A percentile compares a stretch with the other conserved stretches of the same genome.
These are phyloP conservation scores for Candida pseudofarinosa DNA, from an alignment of 805 yeast species.

Conservation along the genomic window DNA sequence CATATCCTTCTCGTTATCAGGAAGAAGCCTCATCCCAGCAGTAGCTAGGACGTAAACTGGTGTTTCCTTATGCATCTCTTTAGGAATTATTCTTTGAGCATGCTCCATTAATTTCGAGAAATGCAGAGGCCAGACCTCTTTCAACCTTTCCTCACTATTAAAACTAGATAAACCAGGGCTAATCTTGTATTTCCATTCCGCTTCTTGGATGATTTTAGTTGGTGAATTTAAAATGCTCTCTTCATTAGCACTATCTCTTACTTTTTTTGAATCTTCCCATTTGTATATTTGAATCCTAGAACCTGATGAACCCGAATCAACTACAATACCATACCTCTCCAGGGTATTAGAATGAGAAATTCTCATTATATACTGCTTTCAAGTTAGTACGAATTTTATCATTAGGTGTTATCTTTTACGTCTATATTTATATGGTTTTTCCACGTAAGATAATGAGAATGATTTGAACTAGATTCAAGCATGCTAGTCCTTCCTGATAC, in stretches of 20 bases:
- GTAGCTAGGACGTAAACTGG: conserved; percentile 93
- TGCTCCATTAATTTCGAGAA: conserved; percentile 58
- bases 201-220: conserved; percentile 61
- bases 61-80: conserved; percentile 53
- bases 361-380: conserved; percentile 2
- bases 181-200: conserved; percentile 67
- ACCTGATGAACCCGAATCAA: conserved; percentile 96
- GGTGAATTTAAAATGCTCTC: conserved; percentile 47
- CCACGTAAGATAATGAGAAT: conserved; percentile 1
- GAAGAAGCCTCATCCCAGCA: conserved; percentile 90
- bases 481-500: conserved; percentile 35
- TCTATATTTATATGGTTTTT: not conserved
- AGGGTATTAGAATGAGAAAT: not conserved
- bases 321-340: conserved; percentile 71
- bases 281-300: conserved; percentile 79
- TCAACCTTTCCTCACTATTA: conserved; percentile 39
- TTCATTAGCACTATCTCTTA: conserved; percentile 19
- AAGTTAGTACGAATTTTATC: not conserved
- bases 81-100: conserved; percentile 71
- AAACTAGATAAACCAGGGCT: conserved; percentile 82
- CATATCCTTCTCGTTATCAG: conserved; percentile 45
- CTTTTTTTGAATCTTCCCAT: conserved; percentile 55
- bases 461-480: not conserved
- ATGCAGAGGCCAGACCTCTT: conserved; percentile 67
- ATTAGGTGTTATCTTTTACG: not conserved